Evolutionary conservation across 2,329 filamentous ascomycete species (phyloP).

Genomic region (Penicillium frequentans): DNA sequence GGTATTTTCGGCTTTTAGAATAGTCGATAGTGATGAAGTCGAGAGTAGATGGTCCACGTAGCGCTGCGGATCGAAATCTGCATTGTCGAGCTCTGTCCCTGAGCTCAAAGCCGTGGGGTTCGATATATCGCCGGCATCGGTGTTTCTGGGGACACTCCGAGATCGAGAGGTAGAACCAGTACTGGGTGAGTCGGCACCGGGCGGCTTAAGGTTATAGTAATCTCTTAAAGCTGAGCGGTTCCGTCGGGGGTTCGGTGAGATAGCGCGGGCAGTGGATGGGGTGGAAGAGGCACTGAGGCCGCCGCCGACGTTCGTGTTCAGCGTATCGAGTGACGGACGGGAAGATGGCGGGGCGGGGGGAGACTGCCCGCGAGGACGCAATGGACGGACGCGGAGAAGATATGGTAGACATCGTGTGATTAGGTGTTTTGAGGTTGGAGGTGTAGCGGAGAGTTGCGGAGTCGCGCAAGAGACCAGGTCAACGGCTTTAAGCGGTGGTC

Average conservation of each 20-base stretch:
- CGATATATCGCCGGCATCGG: slow-evolving; percentile 41
- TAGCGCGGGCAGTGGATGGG: slow-evolving; percentile 42
- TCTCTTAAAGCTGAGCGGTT: slow-evolving; percentile 88
- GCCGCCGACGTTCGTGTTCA: slow-evolving; percentile 56
- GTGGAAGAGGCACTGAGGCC: slow-evolving; percentile 46
- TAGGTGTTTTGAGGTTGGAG: not conserved
- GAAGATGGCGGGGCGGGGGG: slow-evolving; percentile 70
- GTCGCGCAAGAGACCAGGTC: slow-evolving; percentile 7
- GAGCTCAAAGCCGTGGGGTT: slow-evolving; percentile 29
- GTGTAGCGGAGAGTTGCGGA: slow-evolving; percentile 2
- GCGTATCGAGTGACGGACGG: slow-evolving; percentile 67
- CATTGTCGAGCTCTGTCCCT: slow-evolving; percentile 67
- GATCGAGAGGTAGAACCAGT: slow-evolving; percentile 34
- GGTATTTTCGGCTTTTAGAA: slow-evolving; percentile 47
- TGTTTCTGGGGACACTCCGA: slow-evolving; percentile 44
- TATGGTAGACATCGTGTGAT: slow-evolving; percentile 55
- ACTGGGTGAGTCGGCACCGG: slow-evolving; percentile 33
- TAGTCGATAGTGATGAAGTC: slow-evolving; percentile 43
- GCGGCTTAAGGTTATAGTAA: slow-evolving; percentile 81
- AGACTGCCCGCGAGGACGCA: slow-evolving; percentile 55
- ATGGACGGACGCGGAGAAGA: slow-evolving; percentile 61
- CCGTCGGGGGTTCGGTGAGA: slow-evolving; percentile 50
- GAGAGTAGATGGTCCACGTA: slow-evolving; percentile 47
- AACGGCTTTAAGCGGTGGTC: slow-evolving; percentile 28
- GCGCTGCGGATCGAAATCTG: slow-evolving; percentile 69